Conservation (phyloP, 495 filamentous ascomycete species). For the Oleoguttula mirabilis region DNA sequence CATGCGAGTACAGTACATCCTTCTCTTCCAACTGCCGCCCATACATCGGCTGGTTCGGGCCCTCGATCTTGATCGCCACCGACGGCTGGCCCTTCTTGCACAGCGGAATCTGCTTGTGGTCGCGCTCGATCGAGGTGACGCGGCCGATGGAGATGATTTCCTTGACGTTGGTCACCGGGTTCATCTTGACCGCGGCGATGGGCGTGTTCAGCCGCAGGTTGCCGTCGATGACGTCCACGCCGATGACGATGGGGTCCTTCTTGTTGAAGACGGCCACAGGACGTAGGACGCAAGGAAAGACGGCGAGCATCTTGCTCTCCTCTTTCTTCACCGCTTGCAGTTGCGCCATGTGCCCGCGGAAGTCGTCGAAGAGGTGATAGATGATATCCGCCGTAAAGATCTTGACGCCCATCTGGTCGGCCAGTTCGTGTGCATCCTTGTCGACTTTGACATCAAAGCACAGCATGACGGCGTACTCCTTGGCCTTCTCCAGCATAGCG, state of each 20-base stretch:
- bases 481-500: constrained; percentile 91
- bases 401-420: constrained; percentile 90
- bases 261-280: constrained; percentile 97
- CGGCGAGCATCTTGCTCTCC: constrained; percentile 84
- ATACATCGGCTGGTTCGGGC: constrained; percentile 85
- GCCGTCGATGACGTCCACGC: constrained; percentile 89
- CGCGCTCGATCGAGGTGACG: constrained; percentile 87
- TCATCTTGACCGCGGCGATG: constrained; percentile 69
- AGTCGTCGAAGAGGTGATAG: constrained; percentile 94
- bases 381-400: constrained; percentile 99
- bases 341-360: constrained; percentile 83
- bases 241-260: constrained; percentile 88
- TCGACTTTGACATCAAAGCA: constrained; percentile 99
- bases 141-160: constrained; percentile 76
- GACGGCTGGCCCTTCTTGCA: constrained; percentile 95
- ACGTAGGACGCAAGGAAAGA: constrained; percentile 87
- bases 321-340: constrained; percentile 85
- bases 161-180: constrained; percentile 63
- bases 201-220: constrained; percentile 76
- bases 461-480: constrained; percentile 96
- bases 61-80: constrained; percentile 96
- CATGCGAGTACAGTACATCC: constrained; percentile 75
- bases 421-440: constrained; percentile 85
- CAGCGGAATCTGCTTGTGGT: constrained; percentile 83
- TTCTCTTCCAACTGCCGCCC: constrained; percentile 92